Base-by-base conservation (phyloP, 2,329 filamentous ascomycete genomes). In the Phoma herbarum region DNA sequence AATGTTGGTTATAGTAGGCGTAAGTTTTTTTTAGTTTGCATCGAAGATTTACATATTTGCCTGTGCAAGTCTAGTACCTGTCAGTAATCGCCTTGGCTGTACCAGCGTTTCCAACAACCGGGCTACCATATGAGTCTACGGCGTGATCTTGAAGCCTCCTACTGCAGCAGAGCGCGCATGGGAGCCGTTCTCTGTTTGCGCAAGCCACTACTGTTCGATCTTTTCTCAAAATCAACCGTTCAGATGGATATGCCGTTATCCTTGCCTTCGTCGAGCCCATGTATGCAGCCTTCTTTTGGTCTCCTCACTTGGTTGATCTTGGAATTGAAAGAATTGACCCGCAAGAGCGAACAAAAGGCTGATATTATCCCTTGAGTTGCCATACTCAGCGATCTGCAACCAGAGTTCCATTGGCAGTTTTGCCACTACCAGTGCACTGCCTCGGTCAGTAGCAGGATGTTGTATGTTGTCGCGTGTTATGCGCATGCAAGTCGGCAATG, bases 401-500 rank as follows among this genome's bases (percentile, higher is more conserved):
- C 74, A 77, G 43, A 82, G 67, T 68, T 82, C 80, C 2, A 75
- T 63, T 3, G 80, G 80, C 48, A 81, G 65, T 1, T 52, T 54
- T 14, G 53, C 50, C 9, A 62, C 44, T 4, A 61, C 51, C 16
- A 47, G 16, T 39, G 45, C 42, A 33, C 16, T 52, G 44, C 11
- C 54, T 53, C 9, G 39, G 23, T 12, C 33, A 2, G 26, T 18
- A 16, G 16, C n/a, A 25, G 26, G 29, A 20, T 31, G 18, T 35
- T 26, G 16, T 7, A 37, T 46, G 26, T 42, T 48, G 52, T 65
- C 54, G 28, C 54, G 56, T 28, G 59, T 61, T 41, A 76, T 71
- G 54, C 68, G 65, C n/a, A 65, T 52, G 43, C 67, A 67, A 9
- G 70, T 74, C 18, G 59, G 45, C 1, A 55, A 42, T 4, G 71